Conservation (phyloP, 2,329 filamentous ascomycete genomes). For the Amylocarpus encephaloides region DNA sequence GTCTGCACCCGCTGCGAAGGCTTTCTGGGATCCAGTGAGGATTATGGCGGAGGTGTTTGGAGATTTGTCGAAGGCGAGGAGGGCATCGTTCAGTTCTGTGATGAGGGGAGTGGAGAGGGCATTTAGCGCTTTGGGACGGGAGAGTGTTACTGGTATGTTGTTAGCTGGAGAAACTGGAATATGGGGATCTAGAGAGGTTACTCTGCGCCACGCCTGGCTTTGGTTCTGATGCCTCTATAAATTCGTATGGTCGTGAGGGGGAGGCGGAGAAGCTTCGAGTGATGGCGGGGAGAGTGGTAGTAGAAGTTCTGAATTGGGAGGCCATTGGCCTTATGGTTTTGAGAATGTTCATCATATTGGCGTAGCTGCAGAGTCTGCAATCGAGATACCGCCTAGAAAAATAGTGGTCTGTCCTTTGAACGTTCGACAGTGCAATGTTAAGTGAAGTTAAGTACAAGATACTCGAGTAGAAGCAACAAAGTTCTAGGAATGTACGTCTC, state of each 20-base stretch:
- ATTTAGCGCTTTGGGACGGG: constrained; percentile 93
- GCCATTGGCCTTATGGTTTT: constrained; percentile 26
- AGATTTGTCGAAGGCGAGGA: constrained; percentile 63
- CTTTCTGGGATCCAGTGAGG: constrained; percentile 80
- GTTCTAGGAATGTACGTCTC: not conserved
- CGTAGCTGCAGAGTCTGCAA: not conserved
- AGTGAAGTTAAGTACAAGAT: not conserved
- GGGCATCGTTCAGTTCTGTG: constrained; percentile 75
- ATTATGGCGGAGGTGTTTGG: constrained; percentile 69
- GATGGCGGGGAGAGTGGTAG: constrained; percentile 24
- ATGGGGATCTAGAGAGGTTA: constrained; percentile 37
- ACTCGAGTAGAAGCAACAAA: not conserved
- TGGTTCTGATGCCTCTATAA: constrained; percentile 74
- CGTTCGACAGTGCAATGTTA: not conserved
- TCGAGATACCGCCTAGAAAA: no score
- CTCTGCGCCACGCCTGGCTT: constrained; percentile 86
- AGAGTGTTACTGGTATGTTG: constrained; percentile 65
- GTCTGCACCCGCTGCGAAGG: constrained; percentile 92
- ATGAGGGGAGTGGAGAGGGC: constrained; percentile 89
- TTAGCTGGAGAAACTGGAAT: constrained; percentile 1
- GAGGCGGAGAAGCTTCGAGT: constrained; percentile 27
- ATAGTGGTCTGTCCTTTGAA: not conserved
- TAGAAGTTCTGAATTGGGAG: constrained; percentile 26
- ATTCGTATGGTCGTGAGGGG: constrained; percentile 56
- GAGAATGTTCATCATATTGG: constrained; percentile 27